These are phyloP conservation scores for Chaetomiaceae sp. DNA, from an alignment of 2,329 filamentous ascomycete genomes.

Conservation along the genomic window DNA sequence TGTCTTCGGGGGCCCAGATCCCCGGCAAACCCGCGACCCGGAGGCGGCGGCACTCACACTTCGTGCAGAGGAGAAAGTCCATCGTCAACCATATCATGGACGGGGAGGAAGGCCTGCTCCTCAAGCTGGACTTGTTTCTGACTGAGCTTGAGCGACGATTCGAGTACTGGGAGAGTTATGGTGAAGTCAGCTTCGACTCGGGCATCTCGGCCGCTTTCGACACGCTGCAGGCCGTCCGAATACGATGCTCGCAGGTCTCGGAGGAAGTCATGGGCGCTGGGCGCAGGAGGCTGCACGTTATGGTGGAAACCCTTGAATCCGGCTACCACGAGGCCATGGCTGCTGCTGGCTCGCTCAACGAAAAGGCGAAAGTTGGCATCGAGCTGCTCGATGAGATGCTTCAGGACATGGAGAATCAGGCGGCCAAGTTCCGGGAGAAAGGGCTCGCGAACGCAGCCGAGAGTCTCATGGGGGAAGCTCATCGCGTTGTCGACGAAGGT, in stretches of 20 bases:
- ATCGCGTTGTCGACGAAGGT: constrained; percentile 75
- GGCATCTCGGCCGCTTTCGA: constrained; percentile 80
- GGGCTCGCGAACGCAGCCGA: constrained; percentile 69
- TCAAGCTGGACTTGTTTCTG: constrained; percentile 71
- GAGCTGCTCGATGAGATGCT: constrained; percentile 82
- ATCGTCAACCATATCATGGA: constrained; percentile 59
- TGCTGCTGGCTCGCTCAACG: constrained; percentile 80
- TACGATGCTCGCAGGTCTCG: constrained; percentile 83
- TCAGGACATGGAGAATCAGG: constrained; percentile 76
- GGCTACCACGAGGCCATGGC: constrained; percentile 82
- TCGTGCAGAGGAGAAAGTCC: constrained; percentile 54
- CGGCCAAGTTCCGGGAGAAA: constrained; percentile 73
- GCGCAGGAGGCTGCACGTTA: constrained; percentile 74
- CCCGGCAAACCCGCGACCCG: constrained; percentile 30
- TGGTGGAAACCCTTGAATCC: constrained; percentile 87
- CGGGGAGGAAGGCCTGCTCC: constrained; percentile 55
- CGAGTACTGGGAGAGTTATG: constrained; percentile 83
- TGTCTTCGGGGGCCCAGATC: constrained; percentile 40
- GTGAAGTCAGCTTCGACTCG: constrained; percentile 76
- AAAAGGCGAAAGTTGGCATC: constrained; percentile 85
- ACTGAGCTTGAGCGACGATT: constrained; percentile 81
- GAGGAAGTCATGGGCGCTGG: constrained; percentile 87
- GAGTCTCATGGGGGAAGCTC: constrained; percentile 71
- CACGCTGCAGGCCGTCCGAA: constrained; percentile 79
- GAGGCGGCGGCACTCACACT: constrained; percentile 54